Evolutionary conservation across 345 rosid genomes (phyloP).

Genomic region (Capsella bursapastoris): DNA sequence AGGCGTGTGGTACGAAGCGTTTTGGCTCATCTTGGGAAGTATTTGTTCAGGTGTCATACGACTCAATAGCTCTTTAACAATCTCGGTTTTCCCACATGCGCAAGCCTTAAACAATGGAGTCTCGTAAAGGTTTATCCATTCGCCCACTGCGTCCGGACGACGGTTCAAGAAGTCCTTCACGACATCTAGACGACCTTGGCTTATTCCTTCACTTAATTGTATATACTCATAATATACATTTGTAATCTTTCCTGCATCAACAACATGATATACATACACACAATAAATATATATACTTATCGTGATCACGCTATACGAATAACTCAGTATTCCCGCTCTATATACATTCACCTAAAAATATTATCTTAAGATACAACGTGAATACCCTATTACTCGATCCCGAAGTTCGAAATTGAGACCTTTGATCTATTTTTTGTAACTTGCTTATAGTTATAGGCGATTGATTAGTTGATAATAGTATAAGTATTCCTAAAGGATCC

Average conservation of each 20-base stretch:
- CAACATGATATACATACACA: conserved; percentile 1
- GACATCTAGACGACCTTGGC: conserved; percentile 34
- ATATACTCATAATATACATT: conserved; percentile 33
- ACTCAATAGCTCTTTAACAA: conserved; percentile 37
- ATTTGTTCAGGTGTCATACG: conserved; percentile 48
- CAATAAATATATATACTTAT: no score
- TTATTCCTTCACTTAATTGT: conserved; percentile 38
- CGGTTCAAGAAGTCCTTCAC: conserved; percentile 34
- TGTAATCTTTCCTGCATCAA: conserved; percentile 31
- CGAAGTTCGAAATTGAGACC: not conserved
- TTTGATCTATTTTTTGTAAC: no score
- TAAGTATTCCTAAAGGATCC: no score
- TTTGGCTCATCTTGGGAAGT: conserved; percentile 42
- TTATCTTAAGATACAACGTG: not conserved
- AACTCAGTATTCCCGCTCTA: not conserved
- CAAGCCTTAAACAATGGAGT: conserved; percentile 45
- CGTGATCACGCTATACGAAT: not conserved
- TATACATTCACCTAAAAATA: not conserved
- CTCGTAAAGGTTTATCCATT: conserved; percentile 36
- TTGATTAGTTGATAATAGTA: not conserved
- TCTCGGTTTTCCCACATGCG: conserved; percentile 39
- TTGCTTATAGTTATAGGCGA: no score
- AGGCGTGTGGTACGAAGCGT: conserved; percentile 44
- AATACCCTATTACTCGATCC: not conserved
- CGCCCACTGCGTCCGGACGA: conserved; percentile 26